Base-by-base conservation (phyloP, 2,329 filamentous ascomycete genomes). In the Scedosporium aurantiacum region DNA sequence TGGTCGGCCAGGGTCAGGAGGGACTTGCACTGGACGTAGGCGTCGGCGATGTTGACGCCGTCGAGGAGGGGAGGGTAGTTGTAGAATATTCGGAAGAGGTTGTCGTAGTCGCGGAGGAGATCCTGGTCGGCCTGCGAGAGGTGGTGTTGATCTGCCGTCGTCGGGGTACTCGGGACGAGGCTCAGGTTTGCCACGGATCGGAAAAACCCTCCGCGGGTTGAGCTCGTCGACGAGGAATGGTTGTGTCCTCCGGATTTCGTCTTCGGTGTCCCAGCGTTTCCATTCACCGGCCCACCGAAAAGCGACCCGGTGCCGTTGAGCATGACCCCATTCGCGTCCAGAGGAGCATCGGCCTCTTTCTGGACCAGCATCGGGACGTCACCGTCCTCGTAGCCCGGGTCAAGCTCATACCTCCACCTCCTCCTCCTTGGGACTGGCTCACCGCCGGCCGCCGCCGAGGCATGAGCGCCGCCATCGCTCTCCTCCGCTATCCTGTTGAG, bases 61-160 rank as follows among this genome's bases (percentile, higher is more conserved):
- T 96, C 92, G 37, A 97, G 82, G 0, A 85, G 70, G 0, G 93
- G 93, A 0, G 91, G 78, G 71, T 95, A 90, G 73, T 97, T 96
- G 79, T 97, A 97, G 78, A 97, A 96, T 64, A 94, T 88, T 68
- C 92, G 89, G 72, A 97, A 95, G 23, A 97, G 81, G 72, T 97
- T 97, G 72, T 96, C 91, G 73, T 97, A 97, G 75, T 97, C 90
- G 67, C 90, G 89, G 56, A 97, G 80, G 23, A 91, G 82, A 65
- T 95, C 90, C 68, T 90, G 78, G 60, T 90, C 84, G 56, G 83
- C 80, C 62, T 83, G 81, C 14, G 80, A 82, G 16, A 82, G 74
- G 67, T 8, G 66, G 57, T 62, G 32, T 37, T 37, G 32, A 4
- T 37, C 32, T 4, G 10, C 57, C n/a, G 63, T 63, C 60, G 63